Percentiles rank a stretch among this genome's conserved stretches.
These are phyloP conservation scores for Cynara cardunculus DNA, from an alignment of 129 eudicot genomes.

Conservation along the genomic window DNA sequence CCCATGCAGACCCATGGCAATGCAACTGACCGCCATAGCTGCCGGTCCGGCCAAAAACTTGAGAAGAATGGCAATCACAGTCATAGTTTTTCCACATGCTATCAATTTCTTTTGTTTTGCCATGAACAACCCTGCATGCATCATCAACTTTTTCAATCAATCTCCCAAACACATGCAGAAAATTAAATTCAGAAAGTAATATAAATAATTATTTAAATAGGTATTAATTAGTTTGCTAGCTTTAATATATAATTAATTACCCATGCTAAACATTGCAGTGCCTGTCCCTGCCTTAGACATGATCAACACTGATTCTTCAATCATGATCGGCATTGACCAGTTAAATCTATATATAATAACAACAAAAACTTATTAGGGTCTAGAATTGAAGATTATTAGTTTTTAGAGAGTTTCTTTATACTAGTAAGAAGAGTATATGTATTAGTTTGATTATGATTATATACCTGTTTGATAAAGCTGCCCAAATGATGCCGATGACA, in stretches of 20 bases:
- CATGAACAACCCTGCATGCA: constrained; percentile 73
- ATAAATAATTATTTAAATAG: background rate
- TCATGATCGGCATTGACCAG: constrained; percentile 62
- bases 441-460: background rate
- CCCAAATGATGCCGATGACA: constrained; percentile 70
- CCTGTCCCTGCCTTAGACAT: constrained; percentile 90
- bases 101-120: constrained; percentile 70
- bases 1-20: constrained; percentile 77
- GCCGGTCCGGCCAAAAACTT: constrained; percentile 85
- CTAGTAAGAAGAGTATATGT: no score
- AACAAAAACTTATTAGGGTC: background rate
- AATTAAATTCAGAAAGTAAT: background rate
- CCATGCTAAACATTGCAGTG: constrained; percentile 94
- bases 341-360: constrained; percentile 60
- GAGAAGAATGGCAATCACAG: constrained; percentile 60
- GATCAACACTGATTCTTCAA: constrained; percentile 74
- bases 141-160: background rate
- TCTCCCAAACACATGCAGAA: no score
- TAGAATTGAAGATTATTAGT: no score
- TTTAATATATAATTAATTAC: constrained; percentile 23
- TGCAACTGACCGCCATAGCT: constrained; percentile 73
- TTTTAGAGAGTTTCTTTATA: no score
- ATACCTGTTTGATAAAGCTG: constrained; percentile 69
- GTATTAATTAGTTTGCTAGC: background rate
- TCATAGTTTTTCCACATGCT: constrained; percentile 61